Base-by-base conservation (phyloP, 2,329 filamentous ascomycete genomes). In the Cytospora paraplurivora region DNA sequence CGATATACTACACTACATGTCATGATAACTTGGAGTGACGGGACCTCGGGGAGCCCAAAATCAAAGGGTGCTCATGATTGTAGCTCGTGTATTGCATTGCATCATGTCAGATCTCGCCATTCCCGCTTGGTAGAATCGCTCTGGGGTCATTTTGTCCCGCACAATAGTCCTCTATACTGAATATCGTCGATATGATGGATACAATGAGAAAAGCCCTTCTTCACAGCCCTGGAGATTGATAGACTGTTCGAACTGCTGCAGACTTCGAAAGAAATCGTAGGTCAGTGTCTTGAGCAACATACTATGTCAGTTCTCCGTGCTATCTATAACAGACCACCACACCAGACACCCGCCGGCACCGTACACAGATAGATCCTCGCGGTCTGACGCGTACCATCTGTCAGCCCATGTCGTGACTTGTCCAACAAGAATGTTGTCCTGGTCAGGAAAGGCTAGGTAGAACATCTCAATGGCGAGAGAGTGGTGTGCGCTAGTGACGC, bases 401-500 rank as follows among this genome's bases (percentile, higher is more conserved):
- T 37, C 8, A 37, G 35, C 35, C 35, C 8, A 37, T 37, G 35
- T 37, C 12, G 35, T 37, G 35, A 37, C 35, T 37, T 13, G 35
- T 37, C 35, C 41, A 17, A 47, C n/a, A 21, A 47, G 35, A 10
- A 21, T 19, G 17, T 17, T 21, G 11, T 47, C 7, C 44, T 21
- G 21, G 44, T n/a, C 8, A 17, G 19, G 11, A n/a, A 47, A 7
- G 44, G 44, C 44, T 47, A 37, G 35, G 12, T 37, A 37, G 35
- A 37, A 37, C 35, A 37, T 49, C 57, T 53, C 32, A 41, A 37
- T 59, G 57, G 35, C 4, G 2, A 2, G 27, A 34, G 51, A 49
- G 57, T 49, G 19, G 37, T 13, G 47, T 51, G 12, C 59, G 59
- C 59, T 61, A 38, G 51, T 32, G 59, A 38, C 41, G 37, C 41